A percentile compares a stretch with the other conserved stretches of the same genome.
phyloP scores from a whole-genome alignment of 441 rosid species.

The Gossypium aridum region DNA sequence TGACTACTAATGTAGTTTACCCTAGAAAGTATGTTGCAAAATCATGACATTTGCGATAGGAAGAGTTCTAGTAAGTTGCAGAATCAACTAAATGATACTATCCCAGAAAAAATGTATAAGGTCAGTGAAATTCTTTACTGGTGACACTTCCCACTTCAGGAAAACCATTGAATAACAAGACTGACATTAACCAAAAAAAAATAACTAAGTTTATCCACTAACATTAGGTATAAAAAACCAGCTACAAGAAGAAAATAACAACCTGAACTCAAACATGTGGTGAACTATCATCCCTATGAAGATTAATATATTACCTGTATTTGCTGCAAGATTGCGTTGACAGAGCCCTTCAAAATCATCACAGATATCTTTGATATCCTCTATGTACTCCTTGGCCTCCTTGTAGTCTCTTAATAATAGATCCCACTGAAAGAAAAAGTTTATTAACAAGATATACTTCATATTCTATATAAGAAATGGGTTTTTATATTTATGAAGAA shows the following conservation, averaged over 20 bases:
- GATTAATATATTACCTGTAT: conserved; percentile 52
- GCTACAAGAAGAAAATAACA: neutral
- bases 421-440: conserved; percentile 58
- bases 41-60: conserved; percentile 9
- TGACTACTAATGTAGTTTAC: no score
- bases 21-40: neutral
- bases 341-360: conserved; percentile 89
- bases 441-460: conserved; percentile 6
- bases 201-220: neutral
- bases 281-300: neutral
- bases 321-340: conserved; percentile 91
- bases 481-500: neutral
- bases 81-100: neutral
- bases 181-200: neutral
- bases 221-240: neutral
- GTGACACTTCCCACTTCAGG: neutral
- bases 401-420: conserved; percentile 69
- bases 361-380: conserved; percentile 82
- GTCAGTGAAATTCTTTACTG: neutral
- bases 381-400: conserved; percentile 80
- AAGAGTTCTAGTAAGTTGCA: neutral
- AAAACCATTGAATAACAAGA: neutral
- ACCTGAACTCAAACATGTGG: neutral
- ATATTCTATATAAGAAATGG: neutral
- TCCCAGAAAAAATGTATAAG: neutral